Base-by-base conservation (phyloP, 2,329 filamentous ascomycete genomes). In the Corinectria fuckeliana region DNA sequence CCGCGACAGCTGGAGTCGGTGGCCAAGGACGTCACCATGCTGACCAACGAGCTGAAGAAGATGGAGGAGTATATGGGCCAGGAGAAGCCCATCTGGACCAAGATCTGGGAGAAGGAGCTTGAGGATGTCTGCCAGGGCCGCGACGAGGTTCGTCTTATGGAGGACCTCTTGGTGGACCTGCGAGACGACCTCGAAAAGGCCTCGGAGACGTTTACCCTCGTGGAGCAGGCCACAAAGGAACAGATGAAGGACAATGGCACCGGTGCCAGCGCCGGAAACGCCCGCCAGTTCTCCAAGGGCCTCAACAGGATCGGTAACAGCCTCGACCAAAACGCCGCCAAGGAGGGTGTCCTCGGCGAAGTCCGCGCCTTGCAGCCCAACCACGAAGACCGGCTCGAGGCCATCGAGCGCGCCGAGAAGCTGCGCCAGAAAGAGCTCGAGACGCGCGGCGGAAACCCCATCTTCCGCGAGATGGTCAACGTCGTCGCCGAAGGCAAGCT, bases 51-150 rank as follows among this genome's bases (percentile, higher is more conserved):
- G 72, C 87, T 99, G 63, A 95, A 92, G 84, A 93, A 91, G 78
- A 90, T 99, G 85, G 91, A 97, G 73, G 93, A 97, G 14, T 96
- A 91, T 80, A 86, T 99, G 79, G 89, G 88, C 69, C 86, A 87
- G 45, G 95, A 99, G 83, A 97, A 97, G 76, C 95, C 95, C 0
- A 83, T 97, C 58, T 99, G 95, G 94, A 97, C 93, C 54, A 97
- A 97, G 85, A 96, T 98, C 65, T 99, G 95, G 95, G 94, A 98
- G 84, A 93, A 96, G 78, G 93, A 98, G 76, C 82, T 99, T 44
- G 92, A 98, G 76, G 89, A 94, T 51, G 94, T 99, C 3, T 98
- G 95, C 78, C 93, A 96, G 74, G 95, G 97, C 72, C 88, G 93
- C 66, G 94, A 98, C 72, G 89, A 97, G 76, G 86, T 99, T 68